These are phyloP conservation scores for Chimonanthus salicifolius DNA, from an alignment of 164 flowering plant species.

Conservation along the genomic window DNA sequence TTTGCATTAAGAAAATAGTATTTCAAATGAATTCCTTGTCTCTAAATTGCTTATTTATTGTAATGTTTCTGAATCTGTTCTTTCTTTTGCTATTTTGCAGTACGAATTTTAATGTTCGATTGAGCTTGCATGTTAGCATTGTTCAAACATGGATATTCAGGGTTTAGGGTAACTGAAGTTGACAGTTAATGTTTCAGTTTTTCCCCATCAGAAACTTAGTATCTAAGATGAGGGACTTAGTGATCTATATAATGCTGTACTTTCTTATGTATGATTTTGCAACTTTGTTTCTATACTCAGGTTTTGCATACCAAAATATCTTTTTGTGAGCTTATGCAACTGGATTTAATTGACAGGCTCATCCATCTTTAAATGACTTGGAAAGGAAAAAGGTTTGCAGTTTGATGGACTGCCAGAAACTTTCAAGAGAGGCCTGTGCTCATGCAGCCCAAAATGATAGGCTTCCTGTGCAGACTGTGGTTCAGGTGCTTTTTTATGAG, in stretches of 20 bases:
- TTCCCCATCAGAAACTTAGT: not conserved
- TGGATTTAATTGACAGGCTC: constrained; percentile 46
- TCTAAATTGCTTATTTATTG: too few species aligned
- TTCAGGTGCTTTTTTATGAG: constrained; percentile 93
- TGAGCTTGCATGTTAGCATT: too few species aligned
- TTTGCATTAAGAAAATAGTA: too few species aligned
- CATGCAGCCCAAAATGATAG: constrained; percentile 95
- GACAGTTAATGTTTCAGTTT: too few species aligned
- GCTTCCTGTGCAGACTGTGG: constrained; percentile 86
- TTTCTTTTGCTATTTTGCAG: too few species aligned
- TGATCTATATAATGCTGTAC: not conserved
- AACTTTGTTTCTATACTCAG: not conserved
- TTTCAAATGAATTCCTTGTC: too few species aligned
- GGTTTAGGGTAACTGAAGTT: too few species aligned
- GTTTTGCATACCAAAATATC: not conserved
- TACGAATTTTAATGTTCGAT: too few species aligned
- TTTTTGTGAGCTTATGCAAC: not conserved
- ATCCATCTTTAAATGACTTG: constrained; percentile 67
- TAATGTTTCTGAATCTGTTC: too few species aligned
- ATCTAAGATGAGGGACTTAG: not conserved
- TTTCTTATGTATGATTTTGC: not conserved
- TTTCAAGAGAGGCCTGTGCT: constrained; percentile 87
- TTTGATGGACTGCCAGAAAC: constrained; percentile 90
- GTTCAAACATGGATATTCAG: too few species aligned
- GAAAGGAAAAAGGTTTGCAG: constrained; percentile 90